A percentile compares a stretch with the other conserved stretches of the same genome.
phyloP scores from a whole-genome alignment of 306 rosid species.

The Hippophae rhamnoides region DNA sequence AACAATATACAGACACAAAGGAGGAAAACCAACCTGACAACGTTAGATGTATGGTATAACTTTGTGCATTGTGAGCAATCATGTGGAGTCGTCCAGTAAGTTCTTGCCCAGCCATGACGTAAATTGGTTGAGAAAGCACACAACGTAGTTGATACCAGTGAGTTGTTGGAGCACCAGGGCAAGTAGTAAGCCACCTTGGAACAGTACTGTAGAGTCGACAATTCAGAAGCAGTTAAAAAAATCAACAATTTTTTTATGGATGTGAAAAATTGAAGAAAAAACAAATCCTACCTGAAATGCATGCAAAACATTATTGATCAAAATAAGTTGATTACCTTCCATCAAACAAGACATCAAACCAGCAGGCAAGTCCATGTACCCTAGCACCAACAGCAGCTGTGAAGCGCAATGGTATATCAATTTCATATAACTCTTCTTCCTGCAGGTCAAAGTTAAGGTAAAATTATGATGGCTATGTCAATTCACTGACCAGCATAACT shows the following conservation, averaged over 20 bases:
- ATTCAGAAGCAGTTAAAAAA: slow-evolving; percentile 1
- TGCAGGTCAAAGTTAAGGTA: slow-evolving; percentile 18
- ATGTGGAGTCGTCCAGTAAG: slow-evolving; percentile 81
- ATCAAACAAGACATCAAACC: slow-evolving; percentile 89
- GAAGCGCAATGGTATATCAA: slow-evolving; percentile 77
- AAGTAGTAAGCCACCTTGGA: slow-evolving; percentile 93
- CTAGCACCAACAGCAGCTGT: slow-evolving; percentile 70
- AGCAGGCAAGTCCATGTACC: slow-evolving; percentile 95
- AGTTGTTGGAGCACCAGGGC: slow-evolving; percentile 90
- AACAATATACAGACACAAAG: background rate
- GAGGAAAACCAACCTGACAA: slow-evolving; percentile 48
- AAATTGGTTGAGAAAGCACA: slow-evolving; percentile 85
- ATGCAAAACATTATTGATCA: slow-evolving; percentile 1
- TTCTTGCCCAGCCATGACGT: slow-evolving; percentile 96
- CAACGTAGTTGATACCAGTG: slow-evolving; percentile 97
- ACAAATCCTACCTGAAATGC: background rate
- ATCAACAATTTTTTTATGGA: background rate
- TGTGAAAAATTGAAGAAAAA: slow-evolving; percentile 2
- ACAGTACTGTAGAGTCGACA: slow-evolving; percentile 53
- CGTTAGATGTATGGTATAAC: slow-evolving; percentile 73
- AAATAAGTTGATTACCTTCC: slow-evolving; percentile 57
- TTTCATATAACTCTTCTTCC: slow-evolving; percentile 88
- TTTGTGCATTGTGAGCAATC: slow-evolving; percentile 89
- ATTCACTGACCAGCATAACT: background rate
- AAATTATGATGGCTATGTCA: background rate